phyloP scores from a whole-genome alignment of 495 filamentous ascomycete genomes.

The Lasiosphaeriaceae sp. region DNA sequence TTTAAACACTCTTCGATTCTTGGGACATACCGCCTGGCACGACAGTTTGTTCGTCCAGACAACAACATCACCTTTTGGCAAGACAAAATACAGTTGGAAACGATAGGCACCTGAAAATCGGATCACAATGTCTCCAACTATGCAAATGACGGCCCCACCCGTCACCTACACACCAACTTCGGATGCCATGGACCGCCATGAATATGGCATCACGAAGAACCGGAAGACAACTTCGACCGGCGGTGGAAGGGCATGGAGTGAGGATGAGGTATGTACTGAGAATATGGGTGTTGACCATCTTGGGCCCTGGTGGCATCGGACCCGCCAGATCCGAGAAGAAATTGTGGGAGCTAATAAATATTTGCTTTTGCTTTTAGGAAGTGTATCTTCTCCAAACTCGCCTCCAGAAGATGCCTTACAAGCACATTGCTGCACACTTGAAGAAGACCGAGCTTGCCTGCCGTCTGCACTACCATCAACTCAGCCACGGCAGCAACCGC shows the following conservation, averaged over 20 bases:
- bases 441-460: slow-evolving; percentile 85
- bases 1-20: slow-evolving; percentile 20
- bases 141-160: slow-evolving; percentile 42
- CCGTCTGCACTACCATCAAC: slow-evolving; percentile 78
- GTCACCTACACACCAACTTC: slow-evolving; percentile 41
- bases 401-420: slow-evolving; percentile 83
- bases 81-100: slow-evolving; percentile 5
- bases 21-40: slow-evolving; percentile 29
- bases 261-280: slow-evolving; percentile 61
- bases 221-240: slow-evolving; percentile 65
- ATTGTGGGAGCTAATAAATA: slow-evolving; percentile 10
- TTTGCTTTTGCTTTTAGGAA: slow-evolving; percentile 48
- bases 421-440: slow-evolving; percentile 77
- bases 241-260: slow-evolving; percentile 71
- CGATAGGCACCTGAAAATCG: slow-evolving; percentile 7
- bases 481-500: slow-evolving; percentile 74
- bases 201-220: slow-evolving; percentile 53
- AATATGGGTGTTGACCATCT: not conserved
- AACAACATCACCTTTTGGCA: slow-evolving; percentile 1
- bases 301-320: not conserved
- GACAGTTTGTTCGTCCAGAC: slow-evolving; percentile 18
- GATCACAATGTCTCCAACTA: slow-evolving; percentile 42
- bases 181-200: slow-evolving; percentile 49
- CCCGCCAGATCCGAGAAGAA: not conserved
- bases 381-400: slow-evolving; percentile 80